These are phyloP conservation scores for Zymoseptoria tritici DNA, from an alignment of 2,329 filamentous ascomycete genomes.

Conservation along the genomic window DNA sequence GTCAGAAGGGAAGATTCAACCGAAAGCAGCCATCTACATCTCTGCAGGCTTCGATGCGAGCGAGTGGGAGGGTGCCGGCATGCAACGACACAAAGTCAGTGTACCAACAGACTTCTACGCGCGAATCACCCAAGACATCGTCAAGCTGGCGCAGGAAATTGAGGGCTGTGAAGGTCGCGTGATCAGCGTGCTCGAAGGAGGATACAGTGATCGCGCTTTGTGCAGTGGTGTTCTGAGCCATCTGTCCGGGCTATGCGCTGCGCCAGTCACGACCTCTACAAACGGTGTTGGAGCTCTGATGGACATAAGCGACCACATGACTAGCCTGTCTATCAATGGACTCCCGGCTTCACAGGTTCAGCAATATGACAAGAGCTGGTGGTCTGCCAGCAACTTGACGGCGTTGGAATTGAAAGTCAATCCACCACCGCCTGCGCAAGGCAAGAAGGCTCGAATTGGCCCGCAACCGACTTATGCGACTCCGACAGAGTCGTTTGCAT, in stretches of 20 bases:
- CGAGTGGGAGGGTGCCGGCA: conserved; percentile 83
- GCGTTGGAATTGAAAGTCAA: conserved; percentile 57
- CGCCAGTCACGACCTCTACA: conserved; percentile 6
- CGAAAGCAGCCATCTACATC: conserved; percentile 84
- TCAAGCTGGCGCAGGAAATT: conserved; percentile 72
- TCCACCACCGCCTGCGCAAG: conserved; percentile 44
- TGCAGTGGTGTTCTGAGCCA: conserved; percentile 86
- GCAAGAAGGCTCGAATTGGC: conserved; percentile 50
- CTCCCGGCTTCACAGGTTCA: not conserved
- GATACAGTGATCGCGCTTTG: conserved; percentile 88
- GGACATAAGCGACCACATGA: conserved; percentile 21
- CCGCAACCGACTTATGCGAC: conserved; percentile 69
- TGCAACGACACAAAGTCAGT: conserved; percentile 94
- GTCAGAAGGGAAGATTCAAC: conserved; percentile 49
- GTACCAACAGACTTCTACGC: conserved; percentile 97
- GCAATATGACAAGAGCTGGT: conserved; percentile 38
- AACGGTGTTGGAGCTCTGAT: conserved; percentile 9
- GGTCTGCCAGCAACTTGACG: conserved; percentile 51
- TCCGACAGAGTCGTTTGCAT: conserved; percentile 78
- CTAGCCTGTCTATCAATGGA: conserved; percentile 18
- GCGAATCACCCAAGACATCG: conserved; percentile 76
- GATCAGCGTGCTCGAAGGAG: conserved; percentile 90
- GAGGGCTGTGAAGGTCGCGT: conserved; percentile 73
- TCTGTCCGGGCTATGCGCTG: conserved; percentile 64
- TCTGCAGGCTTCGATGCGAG: conserved; percentile 96